These are phyloP conservation scores for Leccinellum albellum DNA, from an alignment of 768 basidiomycete species.

Conservation along the genomic window DNA sequence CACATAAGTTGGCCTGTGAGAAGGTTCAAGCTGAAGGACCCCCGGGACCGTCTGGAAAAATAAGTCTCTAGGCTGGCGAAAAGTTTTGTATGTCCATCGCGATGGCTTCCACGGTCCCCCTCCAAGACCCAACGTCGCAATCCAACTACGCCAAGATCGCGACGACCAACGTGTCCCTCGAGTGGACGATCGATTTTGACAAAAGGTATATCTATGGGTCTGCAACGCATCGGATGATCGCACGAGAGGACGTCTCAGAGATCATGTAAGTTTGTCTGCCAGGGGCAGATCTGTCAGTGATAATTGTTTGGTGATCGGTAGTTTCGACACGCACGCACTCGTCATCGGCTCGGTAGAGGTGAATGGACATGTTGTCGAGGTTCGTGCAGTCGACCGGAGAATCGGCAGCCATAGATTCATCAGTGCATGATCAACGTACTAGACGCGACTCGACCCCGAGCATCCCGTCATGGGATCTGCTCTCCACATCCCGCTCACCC, in stretches of 20 bases:
- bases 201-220: slow-evolving; percentile 44
- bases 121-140: slow-evolving; percentile 45
- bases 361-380: slow-evolving; percentile 41
- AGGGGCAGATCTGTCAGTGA: background rate
- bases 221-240: slow-evolving; percentile 42
- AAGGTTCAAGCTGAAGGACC: too few relatives aligned
- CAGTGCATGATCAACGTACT: background rate
- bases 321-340: slow-evolving; percentile 51
- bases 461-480: slow-evolving; percentile 78
- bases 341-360: slow-evolving; percentile 54
- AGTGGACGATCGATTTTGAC: slow-evolving; percentile 57
- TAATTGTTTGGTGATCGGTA: slow-evolving; percentile 11
- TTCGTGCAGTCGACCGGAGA: slow-evolving; percentile 28
- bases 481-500: slow-evolving; percentile 55
- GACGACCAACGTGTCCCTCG: slow-evolving; percentile 48
- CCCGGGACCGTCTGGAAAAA: too few relatives aligned
- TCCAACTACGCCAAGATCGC: slow-evolving; percentile 53
- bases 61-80: background rate
- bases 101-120: slow-evolving; percentile 15
- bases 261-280: slow-evolving; percentile 35
- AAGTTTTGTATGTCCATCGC: background rate
- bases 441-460: slow-evolving; percentile 54
- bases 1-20: too few relatives aligned
- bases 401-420: background rate
- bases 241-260: slow-evolving; percentile 36